A percentile compares a stretch with the other conserved stretches of the same genome.
phyloP scores from a whole-genome alignment of 2,329 filamentous ascomycete species.

The Neofusicoccum laricinum region DNA sequence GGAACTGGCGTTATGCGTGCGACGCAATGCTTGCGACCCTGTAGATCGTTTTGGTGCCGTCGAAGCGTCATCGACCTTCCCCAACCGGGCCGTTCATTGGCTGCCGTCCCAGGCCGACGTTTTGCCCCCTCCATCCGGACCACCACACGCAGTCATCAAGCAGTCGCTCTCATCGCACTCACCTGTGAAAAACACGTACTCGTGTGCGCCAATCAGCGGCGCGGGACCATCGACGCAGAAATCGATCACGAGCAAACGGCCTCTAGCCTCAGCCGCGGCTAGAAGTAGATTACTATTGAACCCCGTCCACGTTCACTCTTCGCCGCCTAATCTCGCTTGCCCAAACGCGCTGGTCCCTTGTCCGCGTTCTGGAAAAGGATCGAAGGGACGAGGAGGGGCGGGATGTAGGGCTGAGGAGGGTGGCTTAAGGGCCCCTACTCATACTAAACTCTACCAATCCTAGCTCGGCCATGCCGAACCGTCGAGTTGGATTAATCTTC shows the following conservation, averaged over 20 bases:
- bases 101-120: background rate
- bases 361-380: too few relatives aligned
- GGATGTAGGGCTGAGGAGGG: too few relatives aligned
- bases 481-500: too few relatives aligned
- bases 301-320: background rate
- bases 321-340: background rate
- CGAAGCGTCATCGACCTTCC: slow-evolving; percentile 14
- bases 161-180: background rate
- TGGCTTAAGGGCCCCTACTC: too few relatives aligned
- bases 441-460: too few relatives aligned
- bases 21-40: slow-evolving; percentile 2
- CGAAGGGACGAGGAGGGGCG: too few relatives aligned
- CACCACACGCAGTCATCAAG: background rate
- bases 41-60: slow-evolving; percentile 13
- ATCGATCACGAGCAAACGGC: background rate
- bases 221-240: too few relatives aligned
- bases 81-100: background rate
- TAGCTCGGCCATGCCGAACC: too few relatives aligned
- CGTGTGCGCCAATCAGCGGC: background rate
- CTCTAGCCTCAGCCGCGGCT: background rate
- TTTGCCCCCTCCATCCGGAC: background rate
- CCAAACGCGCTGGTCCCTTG: background rate
- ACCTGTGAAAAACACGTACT: background rate
- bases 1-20: background rate
- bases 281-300: too few relatives aligned